These are phyloP conservation scores for Globomyces pollinis-pini DNA, from an alignment of 192 early-diverging fungal genomes.

Conservation along the genomic window DNA sequence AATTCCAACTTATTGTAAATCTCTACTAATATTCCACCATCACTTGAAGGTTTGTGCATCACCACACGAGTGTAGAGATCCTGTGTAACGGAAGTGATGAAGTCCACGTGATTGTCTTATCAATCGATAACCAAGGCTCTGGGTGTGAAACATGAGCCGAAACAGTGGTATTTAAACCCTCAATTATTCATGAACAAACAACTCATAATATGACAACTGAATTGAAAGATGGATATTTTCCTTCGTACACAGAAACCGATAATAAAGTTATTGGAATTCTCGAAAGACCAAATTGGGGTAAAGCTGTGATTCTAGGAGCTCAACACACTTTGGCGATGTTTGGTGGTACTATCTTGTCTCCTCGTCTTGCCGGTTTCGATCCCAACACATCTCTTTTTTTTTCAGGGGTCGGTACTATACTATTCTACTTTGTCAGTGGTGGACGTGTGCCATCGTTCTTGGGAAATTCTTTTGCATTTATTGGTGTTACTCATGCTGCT, in stretches of 20 bases:
- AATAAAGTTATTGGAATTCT: background rate
- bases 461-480: conserved; percentile 49
- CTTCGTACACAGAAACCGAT: background rate
- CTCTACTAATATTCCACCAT: too few relatives aligned
- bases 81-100: too few relatives aligned
- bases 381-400: conserved; percentile 44
- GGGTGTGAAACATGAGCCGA: too few relatives aligned
- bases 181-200: too few relatives aligned
- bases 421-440: conserved; percentile 46
- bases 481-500: conserved; percentile 39
- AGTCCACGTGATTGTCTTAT: too few relatives aligned
- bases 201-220: too few relatives aligned
- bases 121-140: too few relatives aligned
- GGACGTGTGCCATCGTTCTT: conserved; percentile 51
- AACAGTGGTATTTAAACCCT: too few relatives aligned
- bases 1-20: too few relatives aligned
- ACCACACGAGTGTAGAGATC: too few relatives aligned
- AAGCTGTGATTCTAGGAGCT: conserved; percentile 33
- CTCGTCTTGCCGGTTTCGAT: conserved; percentile 34
- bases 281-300: conserved; percentile 28
- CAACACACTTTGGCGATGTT: conserved; percentile 57
- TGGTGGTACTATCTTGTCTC: conserved; percentile 46
- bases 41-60: too few relatives aligned
- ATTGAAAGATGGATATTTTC: too few relatives aligned
- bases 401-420: conserved; percentile 43